These are phyloP conservation scores for Pyrenopolyporus hunteri DNA, from an alignment of 495 filamentous ascomycete genomes.

Conservation along the genomic window DNA sequence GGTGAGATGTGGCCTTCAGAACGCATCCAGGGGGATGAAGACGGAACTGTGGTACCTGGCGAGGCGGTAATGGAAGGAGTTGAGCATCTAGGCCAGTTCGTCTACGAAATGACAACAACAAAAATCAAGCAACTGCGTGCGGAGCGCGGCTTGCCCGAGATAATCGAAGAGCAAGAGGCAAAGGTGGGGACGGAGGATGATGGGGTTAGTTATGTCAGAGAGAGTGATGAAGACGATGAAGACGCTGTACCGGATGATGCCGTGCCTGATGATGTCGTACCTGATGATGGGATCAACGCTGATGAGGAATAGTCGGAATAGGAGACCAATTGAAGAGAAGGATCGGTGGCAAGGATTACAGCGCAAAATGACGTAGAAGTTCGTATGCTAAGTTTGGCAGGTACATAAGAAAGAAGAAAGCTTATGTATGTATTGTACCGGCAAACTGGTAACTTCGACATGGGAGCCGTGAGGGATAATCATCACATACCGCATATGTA, in stretches of 20 bases:
- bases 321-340: neutral
- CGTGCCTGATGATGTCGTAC: too few relatives aligned
- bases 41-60: constrained; percentile 55
- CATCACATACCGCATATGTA: too few relatives aligned
- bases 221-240: constrained; percentile 52
- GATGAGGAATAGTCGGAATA: constrained; percentile 15
- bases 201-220: constrained; percentile 42
- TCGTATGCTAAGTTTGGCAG: too few relatives aligned
- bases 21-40: constrained; percentile 62
- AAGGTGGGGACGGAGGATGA: constrained; percentile 48
- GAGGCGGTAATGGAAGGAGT: constrained; percentile 81
- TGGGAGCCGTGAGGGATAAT: too few relatives aligned
- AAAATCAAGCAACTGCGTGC: constrained; percentile 65
- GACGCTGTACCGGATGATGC: constrained; percentile 26
- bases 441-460: too few relatives aligned
- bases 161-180: constrained; percentile 15
- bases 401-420: too few relatives aligned
- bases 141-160: constrained; percentile 46
- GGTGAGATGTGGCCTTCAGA: constrained; percentile 84
- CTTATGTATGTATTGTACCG: too few relatives aligned
- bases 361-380: constrained; percentile 7
- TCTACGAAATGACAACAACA: constrained; percentile 93
- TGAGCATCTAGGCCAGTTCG: constrained; percentile 95
- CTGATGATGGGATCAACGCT: constrained; percentile 2
- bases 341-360: neutral